Conservation (phyloP, 805 yeast genomes). For the Ogataea zsoltii region DNA sequence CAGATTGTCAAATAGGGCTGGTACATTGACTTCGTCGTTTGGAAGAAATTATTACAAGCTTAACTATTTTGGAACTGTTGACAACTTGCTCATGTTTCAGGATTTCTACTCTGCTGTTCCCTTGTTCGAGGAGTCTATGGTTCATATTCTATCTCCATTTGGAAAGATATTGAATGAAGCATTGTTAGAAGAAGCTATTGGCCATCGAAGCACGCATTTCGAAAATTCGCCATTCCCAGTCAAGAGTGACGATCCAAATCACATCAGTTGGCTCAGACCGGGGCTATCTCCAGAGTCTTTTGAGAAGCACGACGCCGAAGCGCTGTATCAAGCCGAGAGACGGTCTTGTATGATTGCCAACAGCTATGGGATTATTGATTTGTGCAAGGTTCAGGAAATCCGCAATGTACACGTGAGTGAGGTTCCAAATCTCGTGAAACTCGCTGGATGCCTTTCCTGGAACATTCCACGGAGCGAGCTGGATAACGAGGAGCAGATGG, state of each 20-base stretch:
- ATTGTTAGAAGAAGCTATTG: slow-evolving; percentile 21
- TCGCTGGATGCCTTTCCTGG: slow-evolving; percentile 36
- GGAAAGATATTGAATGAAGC: slow-evolving; percentile 33
- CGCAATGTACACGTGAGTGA: slow-evolving; percentile 31
- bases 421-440: slow-evolving; percentile 27
- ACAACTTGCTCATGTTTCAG: slow-evolving; percentile 60
- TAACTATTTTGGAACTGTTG: slow-evolving; percentile 64
- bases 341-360: slow-evolving; percentile 53
- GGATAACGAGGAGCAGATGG: slow-evolving; percentile 32
- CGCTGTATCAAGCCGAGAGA: slow-evolving; percentile 67
- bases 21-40: slow-evolving; percentile 32
- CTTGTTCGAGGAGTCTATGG: slow-evolving; percentile 40
- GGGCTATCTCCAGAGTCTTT: slow-evolving; percentile 41
- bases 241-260: slow-evolving; percentile 46
- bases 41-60: slow-evolving; percentile 48
- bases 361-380: slow-evolving; percentile 63
- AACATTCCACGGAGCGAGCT: slow-evolving; percentile 17
- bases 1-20: slow-evolving; percentile 52
- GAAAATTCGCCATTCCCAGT: slow-evolving; percentile 56
- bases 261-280: slow-evolving; percentile 63
- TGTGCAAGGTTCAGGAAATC: slow-evolving; percentile 49
- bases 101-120: slow-evolving; percentile 60
- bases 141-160: slow-evolving; percentile 35
- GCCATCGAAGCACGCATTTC: slow-evolving; percentile 39
- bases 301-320: slow-evolving; percentile 51